Percentiles rank a stretch among this genome's conserved stretches.
phyloP scores from a whole-genome alignment of 2,329 filamentous ascomycete genomes.

The Verticillium tricorpus region DNA sequence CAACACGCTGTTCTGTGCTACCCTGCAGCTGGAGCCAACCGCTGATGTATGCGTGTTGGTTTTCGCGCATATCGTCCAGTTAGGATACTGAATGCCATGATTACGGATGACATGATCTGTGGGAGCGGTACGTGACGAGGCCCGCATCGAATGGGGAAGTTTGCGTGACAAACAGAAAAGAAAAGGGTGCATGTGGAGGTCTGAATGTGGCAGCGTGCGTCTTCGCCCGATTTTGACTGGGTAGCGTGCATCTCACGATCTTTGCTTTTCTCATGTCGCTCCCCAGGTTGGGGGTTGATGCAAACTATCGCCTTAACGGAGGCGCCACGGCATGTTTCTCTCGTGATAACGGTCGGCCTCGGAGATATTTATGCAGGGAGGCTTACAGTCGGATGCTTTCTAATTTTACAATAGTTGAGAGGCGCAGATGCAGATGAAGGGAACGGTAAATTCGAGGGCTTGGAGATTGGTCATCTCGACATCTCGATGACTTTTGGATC shows the following conservation, averaged over 20 bases:
- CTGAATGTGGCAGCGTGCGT: background rate
- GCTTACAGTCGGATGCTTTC: too few relatives aligned
- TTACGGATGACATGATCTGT: background rate
- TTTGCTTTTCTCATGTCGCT: background rate
- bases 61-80: background rate
- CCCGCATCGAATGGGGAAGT: background rate
- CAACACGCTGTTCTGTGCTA: background rate
- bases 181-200: background rate
- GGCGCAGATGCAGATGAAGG: background rate
- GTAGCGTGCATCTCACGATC: background rate
- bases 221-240: background rate
- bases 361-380: too few relatives aligned
- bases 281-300: background rate
- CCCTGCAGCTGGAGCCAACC: background rate
- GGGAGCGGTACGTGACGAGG: background rate
- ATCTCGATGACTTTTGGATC: background rate
- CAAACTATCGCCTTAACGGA: too few relatives aligned
- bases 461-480: background rate
- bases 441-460: background rate
- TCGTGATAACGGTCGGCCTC: too few relatives aligned
- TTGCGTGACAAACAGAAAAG: conserved; percentile 1
- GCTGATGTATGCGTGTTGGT: background rate
- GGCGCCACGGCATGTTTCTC: too few relatives aligned
- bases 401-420: too few relatives aligned
- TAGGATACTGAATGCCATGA: background rate